A percentile compares a stretch with the other conserved stretches of the same genome.
Evolutionary conservation across 495 filamentous ascomycete species (phyloP).

Genomic region (Friedmanniomyces simplex): DNA sequence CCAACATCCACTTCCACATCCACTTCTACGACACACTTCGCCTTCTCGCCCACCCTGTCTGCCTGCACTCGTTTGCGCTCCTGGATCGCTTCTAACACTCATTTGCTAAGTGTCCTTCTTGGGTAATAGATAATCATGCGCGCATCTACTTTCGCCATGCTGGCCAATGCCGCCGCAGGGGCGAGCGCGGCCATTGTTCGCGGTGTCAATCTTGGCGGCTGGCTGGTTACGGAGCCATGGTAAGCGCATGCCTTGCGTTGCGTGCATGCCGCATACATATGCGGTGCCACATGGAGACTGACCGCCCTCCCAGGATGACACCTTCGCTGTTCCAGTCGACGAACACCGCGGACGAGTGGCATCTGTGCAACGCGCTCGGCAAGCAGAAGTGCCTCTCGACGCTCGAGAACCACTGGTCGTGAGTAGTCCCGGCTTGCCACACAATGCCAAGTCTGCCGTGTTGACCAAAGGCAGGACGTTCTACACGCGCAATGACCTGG

Average conservation of each 20-base stretch:
- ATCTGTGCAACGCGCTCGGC: constrained; percentile 9
- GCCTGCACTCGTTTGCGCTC: background rate
- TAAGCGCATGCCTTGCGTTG: background rate
- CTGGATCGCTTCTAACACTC: background rate
- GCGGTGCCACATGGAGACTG: background rate
- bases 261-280: too few species aligned
- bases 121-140: background rate
- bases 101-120: background rate
- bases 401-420: constrained; percentile 14
- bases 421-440: background rate
- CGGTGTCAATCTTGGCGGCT: constrained; percentile 11
- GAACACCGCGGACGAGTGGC: constrained; percentile 3
- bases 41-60: background rate
- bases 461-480: constrained; percentile 1
- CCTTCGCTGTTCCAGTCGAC: constrained; percentile 3
- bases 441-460: background rate
- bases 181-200: constrained; percentile 1
- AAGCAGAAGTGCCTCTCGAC: background rate
- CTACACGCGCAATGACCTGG: constrained; percentile 7
- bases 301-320: constrained; percentile 1
- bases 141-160: background rate
- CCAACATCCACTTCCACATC: too few species aligned
- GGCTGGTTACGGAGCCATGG: constrained; percentile 14
- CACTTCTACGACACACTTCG: too few species aligned
- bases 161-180: background rate